Base-by-base conservation (phyloP, 2,329 filamentous ascomycete species). In the Aspergillus jensenii region DNA sequence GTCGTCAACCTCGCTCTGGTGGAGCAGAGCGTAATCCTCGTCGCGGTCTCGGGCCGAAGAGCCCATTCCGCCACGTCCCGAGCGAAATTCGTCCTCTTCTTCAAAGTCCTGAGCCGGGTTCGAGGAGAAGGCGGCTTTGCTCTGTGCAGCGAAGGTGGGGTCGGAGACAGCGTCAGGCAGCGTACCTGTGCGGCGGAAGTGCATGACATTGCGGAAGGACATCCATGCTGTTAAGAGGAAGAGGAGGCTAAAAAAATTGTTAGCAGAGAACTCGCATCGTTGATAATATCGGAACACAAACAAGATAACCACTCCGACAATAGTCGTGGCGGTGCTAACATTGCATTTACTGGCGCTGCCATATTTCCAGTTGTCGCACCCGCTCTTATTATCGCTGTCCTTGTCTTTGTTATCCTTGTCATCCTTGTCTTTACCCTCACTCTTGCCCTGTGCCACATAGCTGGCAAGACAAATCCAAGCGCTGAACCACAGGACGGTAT, bases 271-370 rank as follows among this genome's bases (percentile, higher is more conserved):
- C 12, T 37, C 40, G 17, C 21, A 33, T 19, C 6, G 6, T 25
- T 45, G 17, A 8, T 0, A 41, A 2, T 35, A 39, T 17, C n/a
- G 46, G 14, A 27, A 44, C 4, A 73, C 80, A 53, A 75, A 84
- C 83, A 81, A 86, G 58, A 87, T 76, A 27, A 86, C 72, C 31
- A 84, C 80, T 6, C 82, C 84, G 33, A 87, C 74, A 12, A 84
- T 82, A 17, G 82, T 80, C 3, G 80, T 80, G 3, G 80, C 82
- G 52, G 81, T 81, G 68, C 81, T 83, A 55, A 86, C 71, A 4
- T 78, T 80, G 75, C 85, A 87, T 67, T 84, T 86, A 44, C 72
- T 71, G 37, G 78, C 77, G 50, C 74, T 79, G 49, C 84, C 84
- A 61, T 81, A 86, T 11, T 76, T 78, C 69, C 84, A 86, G 3